phyloP scores from a whole-genome alignment of 192 early-diverging fungal genomes.

The Coemansia biformis region DNA sequence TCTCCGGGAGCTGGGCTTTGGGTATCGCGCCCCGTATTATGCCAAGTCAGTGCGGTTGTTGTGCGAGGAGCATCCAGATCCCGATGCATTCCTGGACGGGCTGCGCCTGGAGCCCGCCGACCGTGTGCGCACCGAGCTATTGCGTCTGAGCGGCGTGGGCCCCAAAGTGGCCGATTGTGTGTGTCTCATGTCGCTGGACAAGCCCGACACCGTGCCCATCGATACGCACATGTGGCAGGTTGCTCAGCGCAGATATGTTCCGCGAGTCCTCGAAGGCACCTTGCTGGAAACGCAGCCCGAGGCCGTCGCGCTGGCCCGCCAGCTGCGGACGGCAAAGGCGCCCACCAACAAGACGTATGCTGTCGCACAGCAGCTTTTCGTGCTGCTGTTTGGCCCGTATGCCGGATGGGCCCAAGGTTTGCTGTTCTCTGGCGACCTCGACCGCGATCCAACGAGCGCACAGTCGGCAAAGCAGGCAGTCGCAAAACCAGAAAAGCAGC shows the following conservation, averaged over 20 bases:
- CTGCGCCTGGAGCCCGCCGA: conserved; percentile 55
- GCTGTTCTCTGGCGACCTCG: conserved; percentile 52
- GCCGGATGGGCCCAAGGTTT: conserved; percentile 77
- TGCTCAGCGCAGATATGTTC: conserved; percentile 73
- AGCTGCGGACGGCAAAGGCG: conserved; percentile 52
- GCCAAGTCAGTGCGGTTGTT: conserved; percentile 60
- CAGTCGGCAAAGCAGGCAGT: conserved; percentile 3
- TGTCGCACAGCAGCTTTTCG: conserved; percentile 65
- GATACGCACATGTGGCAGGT: conserved; percentile 98
- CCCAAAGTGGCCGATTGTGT: conserved; percentile 98
- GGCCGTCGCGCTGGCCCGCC: conserved; percentile 12
- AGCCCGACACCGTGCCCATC: conserved; percentile 71
- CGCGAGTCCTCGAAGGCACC: conserved; percentile 1
- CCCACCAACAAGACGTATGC: conserved; percentile 65
- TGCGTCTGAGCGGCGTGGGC: conserved; percentile 77
- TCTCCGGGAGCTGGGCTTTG: conserved; percentile 78
- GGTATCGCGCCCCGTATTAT: conserved; percentile 94
- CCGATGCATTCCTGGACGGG: conserved; percentile 57
- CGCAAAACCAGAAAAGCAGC: conserved; percentile 2
- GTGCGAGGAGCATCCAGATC: conserved; percentile 42
- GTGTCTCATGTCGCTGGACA: conserved; percentile 87
- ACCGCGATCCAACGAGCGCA: neutral
- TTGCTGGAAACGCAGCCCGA: conserved; percentile 6
- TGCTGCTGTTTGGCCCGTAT: conserved; percentile 69
- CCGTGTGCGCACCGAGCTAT: conserved; percentile 50